These are phyloP conservation scores for Aspergillus panamensis DNA, from an alignment of 495 filamentous ascomycete species.

Conservation along the genomic window DNA sequence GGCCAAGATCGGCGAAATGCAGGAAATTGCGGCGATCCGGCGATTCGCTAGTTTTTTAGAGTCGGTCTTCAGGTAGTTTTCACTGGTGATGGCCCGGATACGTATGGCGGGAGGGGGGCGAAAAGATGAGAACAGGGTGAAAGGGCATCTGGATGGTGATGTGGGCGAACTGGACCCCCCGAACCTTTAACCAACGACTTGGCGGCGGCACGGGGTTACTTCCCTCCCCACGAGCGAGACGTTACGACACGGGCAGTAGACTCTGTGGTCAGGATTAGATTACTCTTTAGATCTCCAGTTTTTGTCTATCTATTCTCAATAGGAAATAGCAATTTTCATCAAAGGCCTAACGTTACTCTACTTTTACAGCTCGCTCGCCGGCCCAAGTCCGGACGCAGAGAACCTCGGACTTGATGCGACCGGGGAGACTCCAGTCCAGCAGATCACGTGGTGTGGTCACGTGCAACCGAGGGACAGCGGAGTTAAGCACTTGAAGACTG, in stretches of 20 bases:
- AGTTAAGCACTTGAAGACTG: no score
- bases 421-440: constrained; percentile 36
- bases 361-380: no score
- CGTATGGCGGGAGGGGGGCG: background rate
- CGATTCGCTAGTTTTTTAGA: background rate
- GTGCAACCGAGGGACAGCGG: no score
- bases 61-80: background rate
- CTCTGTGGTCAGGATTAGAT: no score
- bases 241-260: no score
- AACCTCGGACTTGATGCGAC: constrained; percentile 42
- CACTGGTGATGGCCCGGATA: background rate
- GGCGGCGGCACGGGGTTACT: no score
- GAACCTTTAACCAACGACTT: no score
- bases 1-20: constrained; percentile 12
- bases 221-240: no score
- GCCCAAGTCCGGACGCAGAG: constrained; percentile 38
- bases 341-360: no score
- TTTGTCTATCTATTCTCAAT: background rate
- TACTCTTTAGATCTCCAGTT: background rate
- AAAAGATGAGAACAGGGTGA: background rate
- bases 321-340: background rate
- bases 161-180: no score
- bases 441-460: no score
- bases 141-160: background rate
- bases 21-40: constrained; percentile 1